Base-by-base conservation (phyloP, 495 filamentous ascomycete genomes). In the Sporormia fimetaria region DNA sequence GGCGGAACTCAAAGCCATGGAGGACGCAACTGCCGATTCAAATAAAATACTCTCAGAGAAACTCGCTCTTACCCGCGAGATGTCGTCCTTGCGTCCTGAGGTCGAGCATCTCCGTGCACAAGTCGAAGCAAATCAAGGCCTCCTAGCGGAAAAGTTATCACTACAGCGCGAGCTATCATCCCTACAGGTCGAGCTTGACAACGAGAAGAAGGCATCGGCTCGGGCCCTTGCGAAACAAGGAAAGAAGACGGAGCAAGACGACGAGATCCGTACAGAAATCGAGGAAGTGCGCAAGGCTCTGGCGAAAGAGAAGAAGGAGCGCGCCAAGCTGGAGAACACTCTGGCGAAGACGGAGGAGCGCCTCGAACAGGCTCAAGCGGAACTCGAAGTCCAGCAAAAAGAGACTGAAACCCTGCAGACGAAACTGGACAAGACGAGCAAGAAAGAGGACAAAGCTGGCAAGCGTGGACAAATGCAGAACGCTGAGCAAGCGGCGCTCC, bases 41-140 rank as follows among this genome's bases (percentile, higher is more conserved):
- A 71, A 76, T 21, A 81, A 79, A 34, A 34, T 87, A 4, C 64
- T 87, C 33, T 71, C 78, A 8, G 85, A 90, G 47, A 94, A 93
- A 52, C 61, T 81, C 7, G 69, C 73, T 1, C 66, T 95, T 14
- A 66, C 73, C 14, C 76, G 80, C 24, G 82, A 93, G 51, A 56
- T 94, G 6, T 67, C 76, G 17, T 62, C 66, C 17, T 52, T 88
- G 30, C 81, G 79, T 50, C 76, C 79, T 23, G 87, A 94, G 55
- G 47, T 92, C 6, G 83, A 93, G 37, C 78, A 84, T 52, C 66
- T 93, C 9, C 70, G 73, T 44, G 70, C 76, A 1, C 83, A 93
- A 57, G 69, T 73, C 16, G 62, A 68, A 11, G 72, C 74, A 17
- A 68, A 82, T 27, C 77, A 84, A 49, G 66, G 68, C 4, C 58